phyloP scores from a whole-genome alignment of 345 rosid species.

The Hibiscus syriacus region DNA sequence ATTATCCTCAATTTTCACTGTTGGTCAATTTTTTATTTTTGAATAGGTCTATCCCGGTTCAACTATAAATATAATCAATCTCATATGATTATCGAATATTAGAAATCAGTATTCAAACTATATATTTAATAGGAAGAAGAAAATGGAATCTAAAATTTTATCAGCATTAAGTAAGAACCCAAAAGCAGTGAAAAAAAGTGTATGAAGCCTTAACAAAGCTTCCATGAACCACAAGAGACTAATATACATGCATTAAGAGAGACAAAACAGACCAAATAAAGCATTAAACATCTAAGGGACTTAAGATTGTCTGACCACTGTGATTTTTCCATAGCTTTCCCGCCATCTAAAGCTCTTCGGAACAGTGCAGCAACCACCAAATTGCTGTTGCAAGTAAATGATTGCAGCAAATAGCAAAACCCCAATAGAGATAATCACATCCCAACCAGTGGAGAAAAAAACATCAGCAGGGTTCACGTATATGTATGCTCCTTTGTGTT shows the following conservation, averaged over 20 bases:
- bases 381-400: slow-evolving; percentile 38
- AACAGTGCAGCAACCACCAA: slow-evolving; percentile 41
- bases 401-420: slow-evolving; percentile 29
- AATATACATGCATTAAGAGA: neutral
- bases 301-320: slow-evolving; percentile 14
- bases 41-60: no score
- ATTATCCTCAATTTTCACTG: no score
- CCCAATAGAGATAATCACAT: slow-evolving; percentile 27
- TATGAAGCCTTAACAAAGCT: no score
- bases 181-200: neutral
- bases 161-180: slow-evolving; percentile 20
- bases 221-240: neutral
- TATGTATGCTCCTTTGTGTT: slow-evolving; percentile 19
- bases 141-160: neutral
- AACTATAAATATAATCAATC: no score
- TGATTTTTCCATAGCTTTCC: slow-evolving; percentile 31
- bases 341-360: slow-evolving; percentile 26
- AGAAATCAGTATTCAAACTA: no score
- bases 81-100: no score
- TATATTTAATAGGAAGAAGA: neutral
- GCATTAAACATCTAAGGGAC: neutral
- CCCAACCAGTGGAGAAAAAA: slow-evolving; percentile 41
- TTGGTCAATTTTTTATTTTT: no score
- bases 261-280: neutral
- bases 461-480: slow-evolving; percentile 34